phyloP scores from a whole-genome alignment of 176 grass and related monocot species.

The Melocanna baccifera region DNA sequence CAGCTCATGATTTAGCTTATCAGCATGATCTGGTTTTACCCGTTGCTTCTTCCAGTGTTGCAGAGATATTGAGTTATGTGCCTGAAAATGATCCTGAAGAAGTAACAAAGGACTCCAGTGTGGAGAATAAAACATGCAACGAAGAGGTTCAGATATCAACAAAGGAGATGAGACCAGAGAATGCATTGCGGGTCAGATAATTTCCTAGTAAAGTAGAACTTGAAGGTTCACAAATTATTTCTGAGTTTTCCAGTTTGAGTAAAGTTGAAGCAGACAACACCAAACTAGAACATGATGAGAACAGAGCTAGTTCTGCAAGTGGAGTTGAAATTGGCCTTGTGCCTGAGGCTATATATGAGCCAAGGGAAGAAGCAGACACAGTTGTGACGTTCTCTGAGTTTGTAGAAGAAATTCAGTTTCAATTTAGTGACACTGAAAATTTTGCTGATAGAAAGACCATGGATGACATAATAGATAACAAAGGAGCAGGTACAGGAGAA shows the following conservation, averaged over 20 bases:
- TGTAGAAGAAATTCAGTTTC: conserved; percentile 73
- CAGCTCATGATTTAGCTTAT: conserved; percentile 24
- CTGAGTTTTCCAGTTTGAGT: conserved; percentile 25
- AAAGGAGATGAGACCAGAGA: background rate
- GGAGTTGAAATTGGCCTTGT: conserved; percentile 17
- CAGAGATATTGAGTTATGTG: conserved; percentile 24
- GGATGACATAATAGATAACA: conserved; percentile 23
- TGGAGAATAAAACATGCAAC: conserved; percentile 30
- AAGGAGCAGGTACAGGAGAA: conserved; percentile 31
- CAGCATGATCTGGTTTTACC: conserved; percentile 27
- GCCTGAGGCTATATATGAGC: conserved; percentile 1
- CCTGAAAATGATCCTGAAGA: conserved; percentile 24
- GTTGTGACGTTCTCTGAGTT: conserved; percentile 41
- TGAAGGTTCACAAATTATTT: conserved; percentile 5
- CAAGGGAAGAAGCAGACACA: conserved; percentile 30
- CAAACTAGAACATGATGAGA: conserved; percentile 9
- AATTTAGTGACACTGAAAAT: conserved; percentile 63
- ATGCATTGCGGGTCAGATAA: background rate
- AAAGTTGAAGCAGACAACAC: conserved; percentile 15
- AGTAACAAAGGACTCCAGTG: conserved; percentile 16
- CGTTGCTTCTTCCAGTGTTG: conserved; percentile 28
- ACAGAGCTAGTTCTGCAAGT: conserved; percentile 13
- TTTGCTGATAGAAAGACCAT: conserved; percentile 46
- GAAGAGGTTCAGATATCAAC: conserved; percentile 26
- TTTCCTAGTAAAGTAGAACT: conserved; percentile 15